phyloP scores from a whole-genome alignment of 108 stramenopile genomes.

The Nitzschia sp. region DNA sequence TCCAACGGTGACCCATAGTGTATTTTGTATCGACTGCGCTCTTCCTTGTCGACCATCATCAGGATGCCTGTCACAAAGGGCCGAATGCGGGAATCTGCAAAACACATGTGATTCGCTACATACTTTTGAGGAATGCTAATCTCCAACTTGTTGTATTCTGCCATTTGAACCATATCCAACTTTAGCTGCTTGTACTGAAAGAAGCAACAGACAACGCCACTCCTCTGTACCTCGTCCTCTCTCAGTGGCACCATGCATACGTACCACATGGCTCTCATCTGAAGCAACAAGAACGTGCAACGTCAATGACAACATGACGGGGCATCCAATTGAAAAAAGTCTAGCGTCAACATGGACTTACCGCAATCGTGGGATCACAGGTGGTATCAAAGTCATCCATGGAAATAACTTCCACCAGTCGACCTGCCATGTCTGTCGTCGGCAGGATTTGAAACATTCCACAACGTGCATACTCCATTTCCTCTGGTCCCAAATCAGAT shows the following conservation, averaged over 20 bases:
- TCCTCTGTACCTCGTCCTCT: slow-evolving; percentile 22
- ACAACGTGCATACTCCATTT: not conserved
- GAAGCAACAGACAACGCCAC: slow-evolving; percentile 8
- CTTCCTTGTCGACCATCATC: slow-evolving; percentile 5
- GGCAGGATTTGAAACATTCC: slow-evolving; percentile 5
- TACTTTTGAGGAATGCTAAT: slow-evolving; percentile 9
- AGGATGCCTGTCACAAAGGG: slow-evolving; percentile 7
- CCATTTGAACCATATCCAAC: not conserved
- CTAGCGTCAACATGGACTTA: not conserved
- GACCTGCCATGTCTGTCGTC: slow-evolving; percentile 1
- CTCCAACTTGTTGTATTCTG: not conserved
- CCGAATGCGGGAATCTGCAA: slow-evolving; percentile 5
- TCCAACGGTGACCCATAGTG: slow-evolving; percentile 5
- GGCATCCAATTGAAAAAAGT: no score
- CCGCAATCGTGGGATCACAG: no score
- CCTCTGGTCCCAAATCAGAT: slow-evolving; percentile 4
- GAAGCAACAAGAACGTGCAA: not conserved
- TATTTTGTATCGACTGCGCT: slow-evolving; percentile 5
- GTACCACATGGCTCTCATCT: slow-evolving; percentile 29
- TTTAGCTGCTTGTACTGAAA: not conserved
- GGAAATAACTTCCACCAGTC: slow-evolving; percentile 1
- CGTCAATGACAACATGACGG: no score
- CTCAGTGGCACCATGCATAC: not conserved
- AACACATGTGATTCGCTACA: slow-evolving; percentile 17
- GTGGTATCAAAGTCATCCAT: not conserved